A percentile compares a stretch with the other conserved stretches of the same genome.
These are phyloP conservation scores for Sphagnum contortum DNA, from an alignment of 225 moss, liverwort and hornwort species.

Conservation along the genomic window DNA sequence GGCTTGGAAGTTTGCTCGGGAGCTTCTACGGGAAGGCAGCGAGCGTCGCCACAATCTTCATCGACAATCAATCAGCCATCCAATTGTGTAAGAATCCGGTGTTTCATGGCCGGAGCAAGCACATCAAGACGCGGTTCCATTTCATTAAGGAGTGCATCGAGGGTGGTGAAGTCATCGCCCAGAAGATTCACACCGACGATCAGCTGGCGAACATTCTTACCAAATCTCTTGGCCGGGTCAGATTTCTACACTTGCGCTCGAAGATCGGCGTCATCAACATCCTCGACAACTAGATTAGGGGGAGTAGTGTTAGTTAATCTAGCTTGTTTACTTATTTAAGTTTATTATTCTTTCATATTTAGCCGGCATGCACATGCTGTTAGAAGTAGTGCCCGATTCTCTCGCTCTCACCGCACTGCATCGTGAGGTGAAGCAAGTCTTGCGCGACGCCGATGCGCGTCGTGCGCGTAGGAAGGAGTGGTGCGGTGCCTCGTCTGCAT, in stretches of 20 bases:
- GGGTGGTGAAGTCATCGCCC: not conserved
- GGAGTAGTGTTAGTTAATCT: no score
- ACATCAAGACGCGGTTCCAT: not conserved
- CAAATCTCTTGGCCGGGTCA: not conserved
- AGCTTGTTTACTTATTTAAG: no score
- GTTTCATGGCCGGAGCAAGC: not conserved
- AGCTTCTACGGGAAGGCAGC: not conserved
- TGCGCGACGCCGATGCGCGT: no score
- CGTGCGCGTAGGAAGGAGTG: no score
- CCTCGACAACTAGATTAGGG: no score
- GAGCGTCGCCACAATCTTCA: not conserved
- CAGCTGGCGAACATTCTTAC: not conserved
- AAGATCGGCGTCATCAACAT: not conserved
- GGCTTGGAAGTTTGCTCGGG: not conserved
- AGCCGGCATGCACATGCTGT: no score
- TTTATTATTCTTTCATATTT: no score
- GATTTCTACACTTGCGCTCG: not conserved
- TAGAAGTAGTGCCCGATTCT: no score
- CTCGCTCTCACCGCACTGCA: no score
- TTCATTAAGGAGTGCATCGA: not conserved
- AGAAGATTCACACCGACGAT: not conserved
- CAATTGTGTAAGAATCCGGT: not conserved
- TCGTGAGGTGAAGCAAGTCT: no score
- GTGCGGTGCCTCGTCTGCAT: no score
- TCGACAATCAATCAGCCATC: not conserved